Evolutionary conservation across 2,329 filamentous ascomycete genomes (phyloP).

Genomic region (Cytospora leucostoma): DNA sequence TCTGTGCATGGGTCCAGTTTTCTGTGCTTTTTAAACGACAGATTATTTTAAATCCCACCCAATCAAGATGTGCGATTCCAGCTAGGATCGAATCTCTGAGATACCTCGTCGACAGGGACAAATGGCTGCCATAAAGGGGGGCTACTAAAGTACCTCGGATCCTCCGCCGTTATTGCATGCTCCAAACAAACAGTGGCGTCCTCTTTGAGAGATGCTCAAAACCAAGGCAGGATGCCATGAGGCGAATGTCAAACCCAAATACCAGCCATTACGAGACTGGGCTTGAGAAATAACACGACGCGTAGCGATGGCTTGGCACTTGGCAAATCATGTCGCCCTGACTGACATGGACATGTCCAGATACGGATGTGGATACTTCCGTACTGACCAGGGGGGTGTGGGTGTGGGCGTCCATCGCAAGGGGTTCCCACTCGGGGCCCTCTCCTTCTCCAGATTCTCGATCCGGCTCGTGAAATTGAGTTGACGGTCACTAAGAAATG

Average conservation of each 20-base stretch:
- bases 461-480: constrained; percentile 3
- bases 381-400: constrained; percentile 2
- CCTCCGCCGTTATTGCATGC: neutral
- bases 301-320: constrained; percentile 16
- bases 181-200: neutral
- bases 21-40: constrained; percentile 27
- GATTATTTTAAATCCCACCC: constrained; percentile 30
- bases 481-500: neutral
- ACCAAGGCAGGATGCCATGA: neutral
- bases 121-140: constrained; percentile 6
- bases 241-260: neutral
- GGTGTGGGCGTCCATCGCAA: constrained; percentile 13
- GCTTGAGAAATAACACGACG: constrained; percentile 11
- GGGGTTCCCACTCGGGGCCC: constrained; percentile 5
- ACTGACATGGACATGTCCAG: constrained; percentile 14
- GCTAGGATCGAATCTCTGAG: constrained; percentile 22
- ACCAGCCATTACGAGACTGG: neutral
- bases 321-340: constrained; percentile 6
- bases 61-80: constrained; percentile 26
- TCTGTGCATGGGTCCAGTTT: constrained; percentile 26
- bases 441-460: constrained; percentile 21
- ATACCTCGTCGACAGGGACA: constrained; percentile 12
- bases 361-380: constrained; percentile 10
- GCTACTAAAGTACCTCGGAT: neutral
- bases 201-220: neutral